Conservation (phyloP, 148 eudicot genomes). For the Vaccinium darrowii region DNA sequence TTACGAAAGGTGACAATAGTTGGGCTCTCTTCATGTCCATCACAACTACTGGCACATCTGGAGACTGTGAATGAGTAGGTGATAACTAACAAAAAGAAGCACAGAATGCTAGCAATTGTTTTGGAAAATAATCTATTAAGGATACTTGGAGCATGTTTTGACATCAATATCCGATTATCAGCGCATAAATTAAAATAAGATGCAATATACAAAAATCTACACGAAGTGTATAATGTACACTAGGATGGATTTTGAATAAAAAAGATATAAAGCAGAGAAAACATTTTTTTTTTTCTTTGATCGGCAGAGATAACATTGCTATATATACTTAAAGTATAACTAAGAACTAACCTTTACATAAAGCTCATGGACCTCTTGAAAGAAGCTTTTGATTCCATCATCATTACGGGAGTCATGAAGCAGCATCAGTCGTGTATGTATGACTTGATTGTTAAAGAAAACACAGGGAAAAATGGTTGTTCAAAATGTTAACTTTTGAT, state of each 20-base stretch:
- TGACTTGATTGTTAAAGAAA: slow-evolving; percentile 45
- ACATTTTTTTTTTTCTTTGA: not conserved
- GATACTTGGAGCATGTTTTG: not conserved
- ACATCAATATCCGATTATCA: not conserved
- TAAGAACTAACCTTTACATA: slow-evolving; percentile 71
- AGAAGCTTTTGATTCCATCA: slow-evolving; percentile 96
- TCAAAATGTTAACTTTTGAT: not conserved
- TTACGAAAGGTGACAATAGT: not conserved
- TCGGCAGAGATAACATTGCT: not conserved
- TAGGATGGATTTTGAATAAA: not conserved
- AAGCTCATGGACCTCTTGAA: slow-evolving; percentile 96
- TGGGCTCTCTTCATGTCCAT: too few species aligned
- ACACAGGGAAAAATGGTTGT: not conserved
- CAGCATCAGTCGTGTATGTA: slow-evolving; percentile 94
- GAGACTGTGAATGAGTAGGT: not conserved
- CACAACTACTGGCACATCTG: too few species aligned
- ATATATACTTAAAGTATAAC: not conserved
- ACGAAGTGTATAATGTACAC: too few species aligned
- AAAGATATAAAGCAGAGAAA: not conserved
- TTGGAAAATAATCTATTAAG: not conserved
- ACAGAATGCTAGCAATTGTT: not conserved
- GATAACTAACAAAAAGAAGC: not conserved
- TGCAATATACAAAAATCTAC: not conserved
- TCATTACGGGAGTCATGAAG: slow-evolving; percentile 96
- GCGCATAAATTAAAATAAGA: not conserved